A percentile compares a stretch with the other conserved stretches of the same genome.
Evolutionary conservation across 2,329 filamentous ascomycete genomes (phyloP).

Genomic region (Onygena corvina): DNA sequence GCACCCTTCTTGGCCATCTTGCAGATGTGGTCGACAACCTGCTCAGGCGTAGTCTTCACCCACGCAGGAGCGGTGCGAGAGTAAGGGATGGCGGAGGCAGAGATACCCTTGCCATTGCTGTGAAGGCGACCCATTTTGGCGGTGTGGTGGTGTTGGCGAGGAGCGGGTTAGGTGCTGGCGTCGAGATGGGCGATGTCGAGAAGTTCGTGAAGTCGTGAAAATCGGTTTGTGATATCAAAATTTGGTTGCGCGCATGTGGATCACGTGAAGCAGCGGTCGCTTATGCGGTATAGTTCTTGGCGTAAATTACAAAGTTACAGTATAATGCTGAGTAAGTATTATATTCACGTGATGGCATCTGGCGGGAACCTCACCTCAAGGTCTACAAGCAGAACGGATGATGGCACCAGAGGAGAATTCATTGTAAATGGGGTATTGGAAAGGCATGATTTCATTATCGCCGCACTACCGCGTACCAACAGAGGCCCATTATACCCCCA

Average conservation of each 20-base stretch:
- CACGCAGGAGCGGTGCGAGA: conserved; percentile 83
- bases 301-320: neutral
- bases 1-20: conserved; percentile 98
- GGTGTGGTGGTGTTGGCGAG: conserved; percentile 11
- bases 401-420: neutral
- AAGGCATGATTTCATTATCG: neutral
- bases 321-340: too few relatives aligned
- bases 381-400: neutral
- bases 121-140: conserved; percentile 84
- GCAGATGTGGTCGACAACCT: conserved; percentile 98
- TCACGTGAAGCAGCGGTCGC: conserved; percentile 9
- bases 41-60: conserved; percentile 97
- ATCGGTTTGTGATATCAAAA: neutral
- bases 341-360: too few relatives aligned
- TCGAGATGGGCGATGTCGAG: neutral
- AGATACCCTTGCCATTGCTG: conserved; percentile 99
- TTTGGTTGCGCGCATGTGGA: conserved; percentile 5
- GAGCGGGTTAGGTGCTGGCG: conserved; percentile 6
- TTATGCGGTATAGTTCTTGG: neutral
- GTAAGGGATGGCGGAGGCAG: conserved; percentile 90
- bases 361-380: too few relatives aligned
- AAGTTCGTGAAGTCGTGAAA: conserved; percentile 1
- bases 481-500: conserved; percentile 38
- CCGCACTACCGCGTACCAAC: conserved; percentile 37
- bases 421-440: neutral